A percentile compares a stretch with the other conserved stretches of the same genome.
Evolutionary conservation across 345 rosid genomes (phyloP).

Genomic region (Gossypium ekmanianum): DNA sequence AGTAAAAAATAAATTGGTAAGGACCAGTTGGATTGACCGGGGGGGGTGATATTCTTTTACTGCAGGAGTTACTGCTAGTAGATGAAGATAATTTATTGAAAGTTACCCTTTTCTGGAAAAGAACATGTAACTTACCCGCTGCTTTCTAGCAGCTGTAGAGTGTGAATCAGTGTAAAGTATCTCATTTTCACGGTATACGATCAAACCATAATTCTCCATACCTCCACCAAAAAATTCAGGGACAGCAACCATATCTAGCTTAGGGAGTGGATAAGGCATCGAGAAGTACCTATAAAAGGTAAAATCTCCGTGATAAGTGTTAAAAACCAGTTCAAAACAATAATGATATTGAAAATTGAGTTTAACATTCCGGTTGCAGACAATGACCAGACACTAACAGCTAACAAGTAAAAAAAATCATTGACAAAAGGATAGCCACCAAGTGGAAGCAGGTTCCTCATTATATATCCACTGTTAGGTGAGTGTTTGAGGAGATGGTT

Average conservation of each 20-base stretch:
- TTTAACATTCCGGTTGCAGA: no score
- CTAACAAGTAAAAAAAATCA: no score
- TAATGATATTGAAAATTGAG: no score
- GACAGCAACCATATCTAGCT: slow-evolving; percentile 94
- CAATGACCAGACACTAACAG: no score
- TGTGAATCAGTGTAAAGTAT: no score
- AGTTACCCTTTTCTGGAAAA: neutral
- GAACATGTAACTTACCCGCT: slow-evolving; percentile 48
- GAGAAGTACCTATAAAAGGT: slow-evolving; percentile 67
- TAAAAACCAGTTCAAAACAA: no score
- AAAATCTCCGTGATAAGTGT: no score
- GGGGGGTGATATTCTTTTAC: neutral
- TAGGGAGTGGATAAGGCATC: slow-evolving; percentile 83
- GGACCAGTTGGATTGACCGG: neutral
- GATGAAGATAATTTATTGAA: neutral
- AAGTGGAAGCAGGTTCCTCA: no score
- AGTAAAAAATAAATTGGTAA: slow-evolving; percentile 2
- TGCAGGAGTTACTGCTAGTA: neutral
- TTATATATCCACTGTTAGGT: no score
- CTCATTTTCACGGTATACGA: slow-evolving; percentile 74
- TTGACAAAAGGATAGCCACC: no score
- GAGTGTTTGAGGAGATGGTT: no score
- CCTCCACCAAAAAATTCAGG: slow-evolving; percentile 99
- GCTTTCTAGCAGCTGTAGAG: slow-evolving; percentile 98
- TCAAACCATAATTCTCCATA: slow-evolving; percentile 98